phyloP scores from a whole-genome alignment of 202 grass and related monocot genomes.

The Digitaria exilis region DNA sequence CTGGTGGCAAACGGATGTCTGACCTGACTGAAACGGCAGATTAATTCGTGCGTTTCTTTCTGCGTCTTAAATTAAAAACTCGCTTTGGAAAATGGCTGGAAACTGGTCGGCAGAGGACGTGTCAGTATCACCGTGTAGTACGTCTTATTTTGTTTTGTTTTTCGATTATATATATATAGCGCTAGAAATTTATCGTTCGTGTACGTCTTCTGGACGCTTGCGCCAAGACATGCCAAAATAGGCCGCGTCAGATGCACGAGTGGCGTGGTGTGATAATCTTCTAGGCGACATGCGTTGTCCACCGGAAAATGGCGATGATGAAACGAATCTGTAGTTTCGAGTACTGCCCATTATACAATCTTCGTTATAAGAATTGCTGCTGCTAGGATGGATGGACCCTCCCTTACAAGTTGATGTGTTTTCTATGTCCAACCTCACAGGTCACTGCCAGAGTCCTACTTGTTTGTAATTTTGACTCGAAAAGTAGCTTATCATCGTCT shows the following conservation, averaged over 20 bases:
- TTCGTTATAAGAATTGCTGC: neutral
- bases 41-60: neutral
- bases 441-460: neutral
- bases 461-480: neutral
- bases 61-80: neutral
- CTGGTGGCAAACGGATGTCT: neutral
- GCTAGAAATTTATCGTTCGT: no score
- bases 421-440: neutral
- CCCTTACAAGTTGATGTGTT: neutral
- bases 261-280: slow-evolving; percentile 15
- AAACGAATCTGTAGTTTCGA: neutral
- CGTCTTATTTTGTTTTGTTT: no score
- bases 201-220: neutral
- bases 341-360: slow-evolving; percentile 23
- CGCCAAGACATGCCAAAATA: slow-evolving; percentile 31
- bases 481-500: neutral
- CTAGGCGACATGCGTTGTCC: slow-evolving; percentile 34
- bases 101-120: neutral
- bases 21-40: neutral
- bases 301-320: slow-evolving; percentile 24
- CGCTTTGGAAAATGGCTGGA: neutral
- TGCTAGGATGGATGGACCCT: neutral
- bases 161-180: no score
- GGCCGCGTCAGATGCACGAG: slow-evolving; percentile 22
- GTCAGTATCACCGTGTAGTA: no score